Evolutionary conservation across 106 monocot species (phyloP), one percentile per base, ranked within the genome.

Genomic region (Agapanthus africanus): DNA sequence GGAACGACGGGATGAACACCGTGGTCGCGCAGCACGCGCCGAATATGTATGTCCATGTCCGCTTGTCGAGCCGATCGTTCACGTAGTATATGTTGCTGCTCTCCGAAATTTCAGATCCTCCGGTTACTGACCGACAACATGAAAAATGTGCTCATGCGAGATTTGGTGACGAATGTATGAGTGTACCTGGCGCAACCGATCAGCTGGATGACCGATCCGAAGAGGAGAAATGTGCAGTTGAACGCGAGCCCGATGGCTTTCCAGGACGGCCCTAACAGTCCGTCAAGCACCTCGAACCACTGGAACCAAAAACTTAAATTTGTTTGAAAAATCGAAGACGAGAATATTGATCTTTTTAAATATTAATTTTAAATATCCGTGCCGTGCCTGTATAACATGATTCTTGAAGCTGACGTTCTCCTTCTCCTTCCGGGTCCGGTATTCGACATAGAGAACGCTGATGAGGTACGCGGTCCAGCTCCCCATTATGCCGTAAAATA

Each of bases 221-320:
- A 87, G 71, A 87, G 87, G 68, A 87, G 87, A 80, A 87, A 87
- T 38, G 87, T 87, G 38, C 87, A 87, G 83, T 87, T 87, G 80
- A 87, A 87, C 39, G 80, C 87, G 15, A 87, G 87, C 21, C 87
- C 87, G 37, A 70, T 23, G 26, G 87, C 87, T 44, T 87, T 87
- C 87, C 87, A 87, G 69, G 77, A 83, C 2, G 87, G 87, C 30
- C 87, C 87, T 25, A 87, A 72, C 44, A 87, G 79, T 25, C 87
- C 87, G 44, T 83, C 87, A 76, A 87, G 69, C 33, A 87, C 87
- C 74, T 87, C 87, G 44, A 87, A 87, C 87, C 87, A 87, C 83
- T 82, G 78, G 59, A 65, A 41, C 8, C 40, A 41, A 41, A n/a
- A n/a, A n/a, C n/a, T n/a, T n/a, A n/a, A n/a, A n/a, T n/a, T n/a